Evolutionary conservation across 257 asterid genomes (phyloP).

Genomic region (Petunia secreta): DNA sequence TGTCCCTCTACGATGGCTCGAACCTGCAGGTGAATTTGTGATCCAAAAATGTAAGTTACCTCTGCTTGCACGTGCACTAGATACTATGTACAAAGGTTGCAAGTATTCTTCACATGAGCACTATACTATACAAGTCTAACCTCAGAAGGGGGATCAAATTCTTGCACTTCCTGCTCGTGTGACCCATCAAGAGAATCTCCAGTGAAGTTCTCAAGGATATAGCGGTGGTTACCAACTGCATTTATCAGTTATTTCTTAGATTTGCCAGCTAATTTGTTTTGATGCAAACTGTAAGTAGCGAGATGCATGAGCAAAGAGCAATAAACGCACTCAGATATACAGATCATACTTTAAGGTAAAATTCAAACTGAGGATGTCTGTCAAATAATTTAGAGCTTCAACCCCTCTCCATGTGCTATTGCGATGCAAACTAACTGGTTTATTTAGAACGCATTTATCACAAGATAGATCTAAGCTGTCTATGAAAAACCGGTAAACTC

Average conservation of each 20-base stretch:
- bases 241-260: conserved; percentile 20
- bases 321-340: not conserved
- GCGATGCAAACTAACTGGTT: not conserved
- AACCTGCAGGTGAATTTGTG: conserved; percentile 47
- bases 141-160: conserved; percentile 84
- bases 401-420: not conserved
- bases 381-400: not conserved
- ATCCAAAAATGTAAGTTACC: not conserved
- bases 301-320: not conserved
- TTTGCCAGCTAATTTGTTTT: not conserved
- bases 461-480: not conserved
- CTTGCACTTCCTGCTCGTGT: conserved; percentile 62
- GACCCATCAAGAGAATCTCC: conserved; percentile 61
- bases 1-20: conserved; percentile 94
- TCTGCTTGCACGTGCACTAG: not conserved
- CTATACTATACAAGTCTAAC: conserved; percentile 33
- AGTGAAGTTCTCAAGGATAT: conserved; percentile 63
- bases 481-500: not conserved
- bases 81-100: not conserved
- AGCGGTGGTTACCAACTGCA: conserved; percentile 86
- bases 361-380: not conserved
- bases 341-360: not conserved
- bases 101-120: not conserved
- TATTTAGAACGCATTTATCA: not conserved
- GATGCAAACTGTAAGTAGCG: not conserved